Percentiles rank a stretch among this genome's conserved stretches.
Evolutionary conservation across 805 yeast genomes (phyloP).

Genomic region (Candida railenensis): DNA sequence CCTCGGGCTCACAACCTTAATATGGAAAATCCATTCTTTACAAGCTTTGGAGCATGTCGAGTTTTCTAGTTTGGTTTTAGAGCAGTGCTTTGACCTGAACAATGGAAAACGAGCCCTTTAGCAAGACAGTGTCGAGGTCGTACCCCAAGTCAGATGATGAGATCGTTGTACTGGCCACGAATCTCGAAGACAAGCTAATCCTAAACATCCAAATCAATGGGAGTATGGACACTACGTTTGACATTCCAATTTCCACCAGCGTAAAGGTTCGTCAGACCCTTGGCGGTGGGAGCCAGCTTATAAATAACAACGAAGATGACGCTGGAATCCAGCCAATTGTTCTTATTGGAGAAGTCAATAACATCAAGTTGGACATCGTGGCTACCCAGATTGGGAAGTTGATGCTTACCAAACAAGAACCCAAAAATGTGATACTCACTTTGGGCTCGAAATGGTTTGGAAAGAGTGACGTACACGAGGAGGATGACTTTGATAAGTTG

Average conservation of each 20-base stretch:
- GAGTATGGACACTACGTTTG: constrained; percentile 51
- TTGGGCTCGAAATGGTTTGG: constrained; percentile 50
- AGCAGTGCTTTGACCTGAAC: not conserved
- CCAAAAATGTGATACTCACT: constrained; percentile 43
- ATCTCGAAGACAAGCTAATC: constrained; percentile 37
- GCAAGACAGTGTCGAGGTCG: constrained; percentile 8
- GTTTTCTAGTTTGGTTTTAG: no score
- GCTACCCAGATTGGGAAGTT: constrained; percentile 50
- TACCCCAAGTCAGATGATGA: constrained; percentile 11
- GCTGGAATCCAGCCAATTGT: constrained; percentile 45
- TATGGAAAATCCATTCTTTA: no score
- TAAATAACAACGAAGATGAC: constrained; percentile 14
- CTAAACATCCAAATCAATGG: constrained; percentile 42
- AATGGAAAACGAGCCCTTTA: constrained; percentile 7
- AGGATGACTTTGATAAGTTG: constrained; percentile 45
- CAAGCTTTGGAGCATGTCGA: no score
- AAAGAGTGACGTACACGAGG: constrained; percentile 21
- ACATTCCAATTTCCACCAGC: constrained; percentile 30
- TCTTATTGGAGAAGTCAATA: constrained; percentile 47
- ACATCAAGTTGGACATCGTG: constrained; percentile 47
- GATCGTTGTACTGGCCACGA: constrained; percentile 28
- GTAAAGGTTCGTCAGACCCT: constrained; percentile 1
- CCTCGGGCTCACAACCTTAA: no score
- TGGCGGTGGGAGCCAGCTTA: not conserved
- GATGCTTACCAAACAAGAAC: constrained; percentile 25